Evolutionary conservation across 2,329 filamentous ascomycete genomes (phyloP), one percentile per base, ranked within the genome.

Genomic region (Botrytis galanthina): DNA sequence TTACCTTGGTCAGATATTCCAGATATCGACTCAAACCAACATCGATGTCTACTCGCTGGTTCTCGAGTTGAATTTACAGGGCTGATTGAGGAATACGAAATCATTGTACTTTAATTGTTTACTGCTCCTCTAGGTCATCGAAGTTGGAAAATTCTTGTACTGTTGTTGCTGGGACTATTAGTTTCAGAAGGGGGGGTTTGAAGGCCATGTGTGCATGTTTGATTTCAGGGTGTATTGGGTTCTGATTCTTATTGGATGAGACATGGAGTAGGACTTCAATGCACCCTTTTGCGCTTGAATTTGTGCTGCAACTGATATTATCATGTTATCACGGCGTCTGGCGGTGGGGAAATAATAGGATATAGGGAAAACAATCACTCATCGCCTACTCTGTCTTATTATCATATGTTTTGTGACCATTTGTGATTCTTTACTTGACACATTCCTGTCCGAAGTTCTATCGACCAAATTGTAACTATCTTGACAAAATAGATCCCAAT

Each of bases 41-140:
- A 72, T 42, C 44, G 39, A 59, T 32, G n/a, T 12, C 29, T 72
- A 46, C 62, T 68, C 63, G 62, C 70, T 68, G 62, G 70, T 42
- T 72, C 54, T 72, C 61, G 62, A 72, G 62, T 72, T 68, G 48
- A 66, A 64, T 42, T 66, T 18, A n/a, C 20, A 51, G 57, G 68
- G 70, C 46, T 66, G 60, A 54, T 44, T 29, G 63, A 42, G 70
- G 70, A 67, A 68, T 46, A 68, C 26, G 62, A 67, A 66, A 68
- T 59, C 61, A 57, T 46, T 72, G 70, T 72, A 72, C 62, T 72
- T 72, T 72, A 72, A 67, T 72, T 72, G 42, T 59, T 72, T 42
- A 26, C 35, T 72, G 32, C 39, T 72, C n/a, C 35, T 48, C 37
- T 62, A 32, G 39, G 48, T 72, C 46, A 59, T 57, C 61, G 20